A percentile compares a stretch with the other conserved stretches of the same genome.
Conservation (phyloP, 176 grass and related monocot species). For the Triticum monococcum region DNA sequence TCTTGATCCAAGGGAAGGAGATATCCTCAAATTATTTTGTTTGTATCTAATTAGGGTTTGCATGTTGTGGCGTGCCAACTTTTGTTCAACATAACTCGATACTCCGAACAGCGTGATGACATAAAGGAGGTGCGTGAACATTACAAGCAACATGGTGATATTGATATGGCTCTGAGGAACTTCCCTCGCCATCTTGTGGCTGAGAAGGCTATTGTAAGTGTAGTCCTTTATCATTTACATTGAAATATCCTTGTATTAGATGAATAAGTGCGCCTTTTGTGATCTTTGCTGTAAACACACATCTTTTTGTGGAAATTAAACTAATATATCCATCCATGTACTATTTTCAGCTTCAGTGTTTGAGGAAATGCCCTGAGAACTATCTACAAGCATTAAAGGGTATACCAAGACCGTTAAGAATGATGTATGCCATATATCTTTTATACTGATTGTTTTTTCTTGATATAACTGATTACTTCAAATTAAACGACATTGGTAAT, state of each 20-base stretch:
- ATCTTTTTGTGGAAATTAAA: conserved; percentile 16
- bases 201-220: conserved; percentile 91
- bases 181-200: conserved; percentile 80
- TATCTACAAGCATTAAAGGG: conserved; percentile 94
- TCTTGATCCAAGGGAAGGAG: conserved; percentile 99
- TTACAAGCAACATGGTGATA: conserved; percentile 83
- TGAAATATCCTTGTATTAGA: not conserved
- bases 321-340: conserved; percentile 26
- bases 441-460: conserved; percentile 7
- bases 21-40: conserved; percentile 81
- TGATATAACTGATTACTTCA: conserved; percentile 23
- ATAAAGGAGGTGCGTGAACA: conserved; percentile 77
- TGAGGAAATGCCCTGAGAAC: conserved; percentile 96
- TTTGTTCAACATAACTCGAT: conserved; percentile 67
- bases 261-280: not conserved
- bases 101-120: conserved; percentile 62
- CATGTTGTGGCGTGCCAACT: conserved; percentile 31
- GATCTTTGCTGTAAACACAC: not conserved
- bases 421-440: conserved; percentile 72
- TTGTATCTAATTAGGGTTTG: conserved; percentile 20
- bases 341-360: conserved; percentile 77
- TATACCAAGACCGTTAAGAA: conserved; percentile 96
- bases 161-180: conserved; percentile 78
- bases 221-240: conserved; percentile 14
- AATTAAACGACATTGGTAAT: not conserved